These are phyloP conservation scores for Ramaria sp. DNA, from an alignment of 768 basidiomycete species.

Conservation along the genomic window DNA sequence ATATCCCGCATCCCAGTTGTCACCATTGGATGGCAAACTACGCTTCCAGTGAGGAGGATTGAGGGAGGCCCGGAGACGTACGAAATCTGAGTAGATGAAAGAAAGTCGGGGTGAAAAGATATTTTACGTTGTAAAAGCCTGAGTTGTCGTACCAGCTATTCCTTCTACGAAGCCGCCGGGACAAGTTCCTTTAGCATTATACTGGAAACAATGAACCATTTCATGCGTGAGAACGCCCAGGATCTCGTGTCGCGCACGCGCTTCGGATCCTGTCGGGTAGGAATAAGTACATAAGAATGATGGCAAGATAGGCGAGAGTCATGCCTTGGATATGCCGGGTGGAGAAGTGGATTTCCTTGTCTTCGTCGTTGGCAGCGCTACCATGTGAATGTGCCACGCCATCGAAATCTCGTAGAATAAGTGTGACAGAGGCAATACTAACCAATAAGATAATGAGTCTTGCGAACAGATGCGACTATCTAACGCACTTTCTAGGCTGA, in stretches of 20 bases:
- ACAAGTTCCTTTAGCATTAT: conserved; percentile 47
- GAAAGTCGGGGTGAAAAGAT: not conserved
- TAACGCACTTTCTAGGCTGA: conserved; percentile 37
- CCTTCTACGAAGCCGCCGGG: conserved; percentile 72
- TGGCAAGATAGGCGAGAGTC: not conserved
- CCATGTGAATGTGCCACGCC: conserved; percentile 66
- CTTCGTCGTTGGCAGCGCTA: conserved; percentile 24
- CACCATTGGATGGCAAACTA: conserved; percentile 22
- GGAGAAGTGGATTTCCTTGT: conserved; percentile 71
- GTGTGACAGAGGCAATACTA: conserved; percentile 14
- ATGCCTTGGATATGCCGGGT: conserved; percentile 43
- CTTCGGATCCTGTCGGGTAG: conserved; percentile 21
- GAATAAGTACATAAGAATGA: not conserved
- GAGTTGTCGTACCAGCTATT: conserved; percentile 48
- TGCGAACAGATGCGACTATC: conserved; percentile 13
- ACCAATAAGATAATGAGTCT: conserved; percentile 23
- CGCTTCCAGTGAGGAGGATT: conserved; percentile 64
- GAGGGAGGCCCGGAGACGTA: conserved; percentile 48
- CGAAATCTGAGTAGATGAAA: conserved; percentile 43
- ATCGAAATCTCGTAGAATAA: conserved; percentile 30
- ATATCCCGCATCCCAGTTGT: conserved; percentile 69
- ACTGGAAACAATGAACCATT: conserved; percentile 72
- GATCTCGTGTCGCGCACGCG: conserved; percentile 46
- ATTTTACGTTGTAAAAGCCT: not conserved
- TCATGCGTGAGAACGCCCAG: conserved; percentile 64